Base-by-base conservation (phyloP, 441 rosid genomes). In the Croton setiger region DNA sequence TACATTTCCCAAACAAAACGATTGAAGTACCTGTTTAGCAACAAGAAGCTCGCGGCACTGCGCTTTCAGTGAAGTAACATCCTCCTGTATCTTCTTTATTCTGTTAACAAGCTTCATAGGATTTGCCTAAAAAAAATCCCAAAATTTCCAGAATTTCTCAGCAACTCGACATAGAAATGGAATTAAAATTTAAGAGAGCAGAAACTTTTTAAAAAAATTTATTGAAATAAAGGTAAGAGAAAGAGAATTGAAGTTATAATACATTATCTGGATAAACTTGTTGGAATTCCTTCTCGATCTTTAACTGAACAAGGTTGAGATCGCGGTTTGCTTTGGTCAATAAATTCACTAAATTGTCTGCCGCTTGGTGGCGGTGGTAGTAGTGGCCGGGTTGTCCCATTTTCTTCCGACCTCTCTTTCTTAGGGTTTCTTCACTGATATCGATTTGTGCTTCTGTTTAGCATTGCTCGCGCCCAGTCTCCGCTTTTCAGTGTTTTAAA, bases 21-120 rank as follows among this genome's bases (percentile, higher is more conserved):
- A 52, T 39, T 36, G 27, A 10, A 44, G 48, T 51, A 93, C 98
- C 96, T 91, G 98, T 70, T 93, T 93, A 60, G 96, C 96, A 0
- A 89, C 83, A 36, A 93, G 83, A 62, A 93, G 96, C 70, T 89
- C 89, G 7, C 84, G 87, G 78, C 97, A 93, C 68, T 91, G 94
- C 66, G 85, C 88, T 75, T 85, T 88, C 68, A 91, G 75, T 12
- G 58, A 48, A 10, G 84, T 68, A 23, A 91, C 71, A 31, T 91
- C 96, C 27, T 84, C 92, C 75, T 84, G 91, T 5, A 91, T 48
- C 80, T 91, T 91, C 88, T 91, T 86, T 48, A 91, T 78, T 74
- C 96, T 84, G 52, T 80, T 79, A 64, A 83, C 83, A 74, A 91
- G 79, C 82, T 89, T 89, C 84, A 84, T 80, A 10, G 96, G 96